These are phyloP conservation scores for Samsoniella hepiali DNA, from an alignment of 2,329 filamentous ascomycete species.

Conservation along the genomic window DNA sequence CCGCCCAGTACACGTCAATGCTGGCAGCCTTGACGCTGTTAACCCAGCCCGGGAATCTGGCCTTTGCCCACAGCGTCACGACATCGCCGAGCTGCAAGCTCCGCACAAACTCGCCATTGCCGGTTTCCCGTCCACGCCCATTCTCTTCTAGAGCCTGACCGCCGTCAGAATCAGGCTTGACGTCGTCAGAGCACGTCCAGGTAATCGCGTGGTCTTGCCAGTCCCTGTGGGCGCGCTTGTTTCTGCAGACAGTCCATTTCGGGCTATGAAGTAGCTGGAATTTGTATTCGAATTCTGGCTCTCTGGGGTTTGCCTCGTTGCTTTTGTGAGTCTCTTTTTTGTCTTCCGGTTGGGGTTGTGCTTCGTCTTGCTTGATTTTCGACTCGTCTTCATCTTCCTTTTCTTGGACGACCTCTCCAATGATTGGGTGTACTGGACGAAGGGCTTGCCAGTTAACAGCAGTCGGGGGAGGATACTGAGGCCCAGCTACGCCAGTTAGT, in stretches of 20 bases:
- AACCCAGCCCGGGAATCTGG: slow-evolving; percentile 52
- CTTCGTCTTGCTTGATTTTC: not conserved
- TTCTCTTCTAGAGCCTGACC: slow-evolving; percentile 35
- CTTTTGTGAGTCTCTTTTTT: not conserved
- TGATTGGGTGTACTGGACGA: slow-evolving; percentile 14
- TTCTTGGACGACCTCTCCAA: slow-evolving; percentile 21
- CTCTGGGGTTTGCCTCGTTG: not conserved
- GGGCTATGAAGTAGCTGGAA: slow-evolving; percentile 36
- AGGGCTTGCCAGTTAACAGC: slow-evolving; percentile 3
- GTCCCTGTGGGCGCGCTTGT: slow-evolving; percentile 36
- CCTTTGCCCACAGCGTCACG: slow-evolving; percentile 59
- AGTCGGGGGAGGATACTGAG: not conserved
- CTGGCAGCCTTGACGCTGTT: slow-evolving; percentile 49
- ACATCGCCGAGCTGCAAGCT: slow-evolving; percentile 57
- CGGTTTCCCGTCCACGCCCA: slow-evolving; percentile 51
- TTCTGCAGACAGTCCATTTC: slow-evolving; percentile 47
- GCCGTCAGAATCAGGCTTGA: slow-evolving; percentile 41
- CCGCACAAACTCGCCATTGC: slow-evolving; percentile 54
- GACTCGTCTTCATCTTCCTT: slow-evolving; percentile 20
- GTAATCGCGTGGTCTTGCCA: slow-evolving; percentile 45
- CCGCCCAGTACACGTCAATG: slow-evolving; percentile 58
- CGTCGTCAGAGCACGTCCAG: slow-evolving; percentile 52
- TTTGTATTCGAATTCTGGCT: slow-evolving; percentile 29
- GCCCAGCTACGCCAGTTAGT: not conserved
- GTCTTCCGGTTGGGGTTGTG: not conserved